Conservation (phyloP, 805 yeast genomes). For the Cyberlindnera euphorbiae region DNA sequence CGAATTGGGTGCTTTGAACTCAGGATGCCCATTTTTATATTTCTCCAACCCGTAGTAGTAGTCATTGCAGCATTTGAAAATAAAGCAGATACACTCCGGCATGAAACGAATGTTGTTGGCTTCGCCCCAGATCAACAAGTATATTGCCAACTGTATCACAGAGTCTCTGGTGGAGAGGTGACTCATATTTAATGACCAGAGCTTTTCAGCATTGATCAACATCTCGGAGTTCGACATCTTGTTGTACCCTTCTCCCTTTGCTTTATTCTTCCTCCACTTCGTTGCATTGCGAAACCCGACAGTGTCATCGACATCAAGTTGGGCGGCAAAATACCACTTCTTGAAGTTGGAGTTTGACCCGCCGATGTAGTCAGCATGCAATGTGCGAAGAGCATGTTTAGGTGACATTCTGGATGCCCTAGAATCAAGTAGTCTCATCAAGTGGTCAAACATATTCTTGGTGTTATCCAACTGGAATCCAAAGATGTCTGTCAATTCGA, state of each 20-base stretch:
- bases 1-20: constrained; percentile 26
- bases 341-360: constrained; percentile 64
- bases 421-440: constrained; percentile 59
- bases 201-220: constrained; percentile 40
- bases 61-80: constrained; percentile 77
- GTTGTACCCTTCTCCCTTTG: background rate
- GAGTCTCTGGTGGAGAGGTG: constrained; percentile 47
- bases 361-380: constrained; percentile 74
- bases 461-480: constrained; percentile 68
- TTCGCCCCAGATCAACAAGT: constrained; percentile 83
- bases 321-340: constrained; percentile 76
- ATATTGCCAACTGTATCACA: constrained; percentile 60
- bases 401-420: constrained; percentile 64
- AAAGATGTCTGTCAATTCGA: constrained; percentile 47
- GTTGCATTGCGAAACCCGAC: constrained; percentile 31
- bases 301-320: constrained; percentile 55
- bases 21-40: constrained; percentile 28
- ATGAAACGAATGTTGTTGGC: constrained; percentile 80
- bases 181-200: constrained; percentile 51
- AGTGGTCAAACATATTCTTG: constrained; percentile 61
- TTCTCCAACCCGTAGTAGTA: constrained; percentile 46
- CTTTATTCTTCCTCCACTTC: constrained; percentile 1
- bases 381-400: constrained; percentile 45
- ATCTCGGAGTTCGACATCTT: constrained; percentile 8
- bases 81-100: constrained; percentile 86